Evolutionary conservation across 352 stramenopile genomes (phyloP), one percentile per base, ranked within the genome.

Genomic region (Phytopythium boreale): DNA sequence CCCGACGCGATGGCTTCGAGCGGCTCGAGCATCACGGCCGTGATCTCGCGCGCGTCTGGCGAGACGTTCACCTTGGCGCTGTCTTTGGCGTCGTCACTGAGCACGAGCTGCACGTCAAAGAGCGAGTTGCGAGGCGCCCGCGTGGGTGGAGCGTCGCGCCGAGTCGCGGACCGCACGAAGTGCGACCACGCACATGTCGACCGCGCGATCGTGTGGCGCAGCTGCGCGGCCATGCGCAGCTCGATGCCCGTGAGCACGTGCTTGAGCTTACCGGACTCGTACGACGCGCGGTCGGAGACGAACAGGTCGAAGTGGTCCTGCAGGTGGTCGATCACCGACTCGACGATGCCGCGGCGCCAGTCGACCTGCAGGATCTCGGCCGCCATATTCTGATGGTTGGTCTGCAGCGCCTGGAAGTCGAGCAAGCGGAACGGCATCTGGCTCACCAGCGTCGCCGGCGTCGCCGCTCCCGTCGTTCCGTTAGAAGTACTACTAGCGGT

Each of bases 281-380:
- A 98, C 2, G 71, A 67, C 2, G 66, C 59, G 2, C 67, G 53
- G 58, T 98, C 89, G 0, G 89, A 95, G 26, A 97, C 79, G 65
- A 98, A 98, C 64, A 98, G 94, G 59, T 98, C 92, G 61, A 90
- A 98, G 63, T 96, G 80, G 64, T 98, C 93, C 69, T 98, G 93
- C 7, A 98, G 72, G 63, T 96, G 97, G 74, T 98, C 93, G 67
- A 97, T 95, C 43, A 98, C 81, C 56, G 96, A 96, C 71, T 98
- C 93, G 11, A 95, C 77, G 37, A 98, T 93, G 2, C 89, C 80
- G 12, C 89, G 85, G 17, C 90, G 79, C 90, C 93, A 98, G 57
- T 98, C 93, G 31, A 90, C 75, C 0, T 91, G 67, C 31, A 95
- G 62, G 39, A 93, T 88, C 69, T 93, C 84, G 0, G 83, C 77